phyloP scores from a whole-genome alignment of 805 yeast species.

The Saccharomycopsis sp. region DNA sequence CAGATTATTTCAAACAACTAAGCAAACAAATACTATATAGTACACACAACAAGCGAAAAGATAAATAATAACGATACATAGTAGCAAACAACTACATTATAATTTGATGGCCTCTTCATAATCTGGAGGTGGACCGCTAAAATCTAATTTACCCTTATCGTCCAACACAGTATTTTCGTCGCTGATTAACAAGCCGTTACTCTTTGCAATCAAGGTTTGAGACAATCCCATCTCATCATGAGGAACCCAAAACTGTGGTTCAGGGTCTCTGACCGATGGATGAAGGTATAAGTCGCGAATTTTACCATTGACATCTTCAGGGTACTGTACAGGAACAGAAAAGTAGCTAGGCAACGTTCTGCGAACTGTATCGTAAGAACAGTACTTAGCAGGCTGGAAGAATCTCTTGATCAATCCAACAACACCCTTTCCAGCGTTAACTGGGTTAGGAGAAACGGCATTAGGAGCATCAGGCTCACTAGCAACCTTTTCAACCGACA shows the following conservation, averaged over 20 bases:
- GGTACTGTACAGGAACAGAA: constrained; percentile 23
- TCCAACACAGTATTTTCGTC: constrained; percentile 52
- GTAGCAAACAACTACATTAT: constrained; percentile 29
- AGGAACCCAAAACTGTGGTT: constrained; percentile 66
- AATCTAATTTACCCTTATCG: constrained; percentile 49
- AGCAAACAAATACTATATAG: not conserved
- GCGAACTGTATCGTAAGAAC: constrained; percentile 37
- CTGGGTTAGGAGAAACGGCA: not conserved
- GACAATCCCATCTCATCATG: constrained; percentile 64
- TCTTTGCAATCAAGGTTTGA: constrained; percentile 47
- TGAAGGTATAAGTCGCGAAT: constrained; percentile 38
- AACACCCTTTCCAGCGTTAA: not conserved
- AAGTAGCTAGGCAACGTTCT: constrained; percentile 34
- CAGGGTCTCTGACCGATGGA: constrained; percentile 50
- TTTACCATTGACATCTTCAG: constrained; percentile 2
- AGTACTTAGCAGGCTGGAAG: constrained; percentile 37
- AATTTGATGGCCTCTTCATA: constrained; percentile 45
- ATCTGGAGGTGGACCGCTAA: constrained; percentile 64
- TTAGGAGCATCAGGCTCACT: not conserved
- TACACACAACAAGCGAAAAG: not conserved
- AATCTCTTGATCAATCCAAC: constrained; percentile 26
- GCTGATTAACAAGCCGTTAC: constrained; percentile 49
- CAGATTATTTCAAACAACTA: not conserved
- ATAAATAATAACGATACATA: not conserved
- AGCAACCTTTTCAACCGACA: not conserved